Evolutionary conservation across 2,329 filamentous ascomycete species (phyloP), one percentile per base, ranked within the genome.

Genomic region (Immersiporthe knoxdaviesiana): DNA sequence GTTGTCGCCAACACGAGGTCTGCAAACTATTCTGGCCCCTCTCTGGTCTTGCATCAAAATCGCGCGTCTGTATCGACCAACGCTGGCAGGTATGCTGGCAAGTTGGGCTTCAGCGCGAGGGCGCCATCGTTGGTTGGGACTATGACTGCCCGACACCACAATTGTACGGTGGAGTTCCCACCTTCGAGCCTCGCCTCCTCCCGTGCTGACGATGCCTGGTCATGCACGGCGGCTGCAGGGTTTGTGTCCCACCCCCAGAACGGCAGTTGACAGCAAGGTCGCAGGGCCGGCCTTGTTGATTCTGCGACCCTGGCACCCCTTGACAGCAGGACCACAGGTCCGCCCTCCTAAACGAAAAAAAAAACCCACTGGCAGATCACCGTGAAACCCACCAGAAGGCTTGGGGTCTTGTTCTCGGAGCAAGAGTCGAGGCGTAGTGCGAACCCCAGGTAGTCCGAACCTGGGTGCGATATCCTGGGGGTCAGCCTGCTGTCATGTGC

Each of bases 251-350:
- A 59, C 63, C 54, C 66, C 66, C 59, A 64, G 52, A 54, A 61
- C 69, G 66, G 69, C 69, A 70, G 60, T 70, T 66, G 69, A 30
- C 63, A 35, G 50, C 69, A 68, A 68, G 52, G 66, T 50, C 41
- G 66, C 66, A 70, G 69, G 69, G 47, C 60, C 60, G 52, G 61
- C 66, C 66, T 63, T 56, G 63, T 44, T 58, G 44, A 37, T 30
- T 54, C 47, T 24, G 32, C 35, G 24, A 65, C 63, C 63, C 63
- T 58, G 35, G 63, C 63, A 52, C 21, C 30, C 56, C 56, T 52
- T 56, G 52, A 27, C 52, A 60, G 27, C 44, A 32, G 58, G 65
- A 32, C 65, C 32, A 37, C 60, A 35, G 50, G 52, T 58, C 61
- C 39, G 61, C 27, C 63, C 65, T 54, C 44, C 35, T 35, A n/a